Percentiles rank a stretch among this genome's conserved stretches.
phyloP scores from a whole-genome alignment of 495 filamentous ascomycete species.

The Aspergillus carlsbadensis region DNA sequence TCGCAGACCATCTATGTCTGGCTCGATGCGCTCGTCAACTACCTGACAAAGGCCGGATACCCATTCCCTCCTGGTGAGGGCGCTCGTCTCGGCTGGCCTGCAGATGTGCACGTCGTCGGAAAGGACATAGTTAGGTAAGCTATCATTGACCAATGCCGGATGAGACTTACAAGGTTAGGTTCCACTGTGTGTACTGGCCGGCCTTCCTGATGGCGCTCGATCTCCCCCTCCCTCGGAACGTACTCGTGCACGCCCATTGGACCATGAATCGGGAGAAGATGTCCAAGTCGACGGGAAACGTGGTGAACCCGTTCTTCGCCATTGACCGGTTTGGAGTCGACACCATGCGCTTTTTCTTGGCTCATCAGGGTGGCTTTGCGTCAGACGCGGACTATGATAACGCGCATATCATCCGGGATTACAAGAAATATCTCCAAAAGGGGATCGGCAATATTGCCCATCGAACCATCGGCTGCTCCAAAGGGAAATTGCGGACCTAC shows the following conservation, averaged over 20 bases:
- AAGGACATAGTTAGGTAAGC: conserved; percentile 85
- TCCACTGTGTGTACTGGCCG: conserved; percentile 98
- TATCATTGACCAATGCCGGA: background rate
- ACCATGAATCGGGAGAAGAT: conserved; percentile 87
- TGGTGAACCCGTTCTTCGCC: conserved; percentile 92
- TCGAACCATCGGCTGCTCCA: conserved; percentile 65
- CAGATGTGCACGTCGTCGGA: conserved; percentile 86
- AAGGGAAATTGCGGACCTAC: conserved; percentile 59
- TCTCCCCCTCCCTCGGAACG: conserved; percentile 74
- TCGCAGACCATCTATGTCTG: conserved; percentile 96
- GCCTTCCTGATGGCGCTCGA: conserved; percentile 89
- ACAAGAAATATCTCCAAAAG: conserved; percentile 72
- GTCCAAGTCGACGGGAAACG: conserved; percentile 93
- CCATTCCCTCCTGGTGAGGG: conserved; percentile 71
- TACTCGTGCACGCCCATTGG: conserved; percentile 93
- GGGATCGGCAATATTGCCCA: conserved; percentile 76
- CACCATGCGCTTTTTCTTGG: conserved; percentile 82
- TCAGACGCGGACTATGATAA: conserved; percentile 87
- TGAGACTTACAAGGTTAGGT: conserved; percentile 38
- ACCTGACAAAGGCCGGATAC: conserved; percentile 83
- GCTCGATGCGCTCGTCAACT: conserved; percentile 95
- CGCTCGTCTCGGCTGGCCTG: conserved; percentile 73
- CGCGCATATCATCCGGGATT: conserved; percentile 65
- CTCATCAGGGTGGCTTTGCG: conserved; percentile 69
- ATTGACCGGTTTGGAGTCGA: conserved; percentile 87